Percentiles rank a stretch among this genome's conserved stretches.
phyloP scores from a whole-genome alignment of 164 flowering plant species.

The Macadamia integrifolia region DNA sequence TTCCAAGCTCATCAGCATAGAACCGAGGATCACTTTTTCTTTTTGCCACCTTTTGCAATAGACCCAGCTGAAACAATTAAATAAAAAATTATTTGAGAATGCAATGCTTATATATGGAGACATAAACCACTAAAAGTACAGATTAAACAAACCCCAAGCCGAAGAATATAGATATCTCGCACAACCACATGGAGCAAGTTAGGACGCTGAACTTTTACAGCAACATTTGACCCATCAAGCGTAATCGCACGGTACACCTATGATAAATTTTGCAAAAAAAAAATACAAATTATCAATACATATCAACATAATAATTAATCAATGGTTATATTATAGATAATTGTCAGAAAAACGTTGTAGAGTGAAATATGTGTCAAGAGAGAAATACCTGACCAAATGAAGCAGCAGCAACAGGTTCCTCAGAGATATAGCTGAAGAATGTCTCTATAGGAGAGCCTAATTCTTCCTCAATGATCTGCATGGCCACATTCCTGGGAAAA shows the following conservation, averaged over 20 bases:
- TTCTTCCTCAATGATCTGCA: conserved; percentile 89
- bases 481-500: conserved; percentile 71
- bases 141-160: conserved; percentile 72
- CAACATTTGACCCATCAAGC: conserved; percentile 70
- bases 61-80: conserved; percentile 54
- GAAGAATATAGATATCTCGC: conserved; percentile 82
- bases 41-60: conserved; percentile 70
- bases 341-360: neutral
- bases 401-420: conserved; percentile 94
- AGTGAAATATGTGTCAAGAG: neutral
- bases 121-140: neutral
- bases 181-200: conserved; percentile 78
- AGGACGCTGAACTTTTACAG: conserved; percentile 98
- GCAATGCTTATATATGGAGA: neutral
- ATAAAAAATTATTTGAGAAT: neutral
- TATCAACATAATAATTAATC: no score
- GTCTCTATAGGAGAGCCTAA: conserved; percentile 66
- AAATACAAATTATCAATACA: neutral
- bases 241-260: conserved; percentile 82
- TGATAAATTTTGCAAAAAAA: conserved; percentile 5
- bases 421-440: conserved; percentile 62
- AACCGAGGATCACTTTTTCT: conserved; percentile 76
- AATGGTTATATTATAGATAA: neutral
- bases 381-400: conserved; percentile 93
- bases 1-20: conserved; percentile 98